Evolutionary conservation across 2,329 filamentous ascomycete genomes (phyloP).

Genomic region (Chaetomium sp.): DNA sequence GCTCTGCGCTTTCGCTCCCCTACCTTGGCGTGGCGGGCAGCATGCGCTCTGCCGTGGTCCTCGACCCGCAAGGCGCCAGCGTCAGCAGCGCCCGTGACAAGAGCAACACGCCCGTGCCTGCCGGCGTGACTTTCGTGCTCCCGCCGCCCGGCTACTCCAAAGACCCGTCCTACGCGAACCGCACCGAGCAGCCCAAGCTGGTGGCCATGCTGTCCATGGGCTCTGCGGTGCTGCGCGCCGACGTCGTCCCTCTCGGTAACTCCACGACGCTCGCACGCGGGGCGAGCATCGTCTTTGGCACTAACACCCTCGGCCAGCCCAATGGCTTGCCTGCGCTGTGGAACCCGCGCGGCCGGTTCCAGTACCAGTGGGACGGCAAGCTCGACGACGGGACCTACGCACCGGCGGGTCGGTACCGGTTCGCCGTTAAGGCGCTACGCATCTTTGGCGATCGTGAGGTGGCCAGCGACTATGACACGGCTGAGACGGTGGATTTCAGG

Average conservation of each 20-base stretch:
- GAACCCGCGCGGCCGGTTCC: slow-evolving; percentile 40
- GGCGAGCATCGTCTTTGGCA: slow-evolving; percentile 40
- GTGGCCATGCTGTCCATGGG: slow-evolving; percentile 50
- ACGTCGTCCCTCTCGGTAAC: slow-evolving; percentile 47
- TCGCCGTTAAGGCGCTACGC: slow-evolving; percentile 52
- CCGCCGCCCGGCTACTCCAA: slow-evolving; percentile 45
- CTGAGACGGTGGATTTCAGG: slow-evolving; percentile 47
- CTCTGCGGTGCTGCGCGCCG: slow-evolving; percentile 47
- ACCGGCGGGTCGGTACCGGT: slow-evolving; percentile 53
- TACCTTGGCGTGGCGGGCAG: slow-evolving; percentile 47
- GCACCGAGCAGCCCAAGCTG: slow-evolving; percentile 44
- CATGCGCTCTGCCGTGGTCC: slow-evolving; percentile 41
- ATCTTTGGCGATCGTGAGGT: slow-evolving; percentile 53
- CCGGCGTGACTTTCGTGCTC: slow-evolving; percentile 47
- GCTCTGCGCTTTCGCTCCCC: slow-evolving; percentile 43
- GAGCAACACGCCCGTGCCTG: slow-evolving; percentile 32
- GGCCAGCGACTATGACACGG: slow-evolving; percentile 50
- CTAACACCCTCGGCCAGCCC: slow-evolving; percentile 48
- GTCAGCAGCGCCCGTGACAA: slow-evolving; percentile 35
- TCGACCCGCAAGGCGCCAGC: slow-evolving; percentile 39
- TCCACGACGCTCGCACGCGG: slow-evolving; percentile 34
- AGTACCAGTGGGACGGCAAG: slow-evolving; percentile 48
- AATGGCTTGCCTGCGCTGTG: slow-evolving; percentile 45
- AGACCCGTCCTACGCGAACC: slow-evolving; percentile 36
- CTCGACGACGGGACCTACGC: slow-evolving; percentile 52